Percentiles rank a stretch among this genome's conserved stretches.
phyloP scores from a whole-genome alignment of 2,329 filamentous ascomycete genomes.

The Pestalotiopsis sp. region DNA sequence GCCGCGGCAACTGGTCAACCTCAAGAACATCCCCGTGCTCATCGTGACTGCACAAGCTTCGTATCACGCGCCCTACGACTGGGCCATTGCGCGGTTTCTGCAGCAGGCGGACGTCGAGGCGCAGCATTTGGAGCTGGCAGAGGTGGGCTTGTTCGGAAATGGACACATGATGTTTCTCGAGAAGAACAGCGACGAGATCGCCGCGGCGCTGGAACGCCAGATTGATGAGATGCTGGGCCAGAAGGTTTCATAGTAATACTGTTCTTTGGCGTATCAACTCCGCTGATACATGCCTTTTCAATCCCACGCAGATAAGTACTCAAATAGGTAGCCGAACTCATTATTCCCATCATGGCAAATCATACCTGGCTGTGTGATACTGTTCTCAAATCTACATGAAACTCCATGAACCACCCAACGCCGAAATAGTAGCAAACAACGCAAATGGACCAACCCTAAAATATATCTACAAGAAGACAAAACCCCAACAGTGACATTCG shows the following conservation, averaged over 20 bases:
- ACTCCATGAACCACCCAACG: too few relatives aligned
- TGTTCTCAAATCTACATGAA: too few relatives aligned
- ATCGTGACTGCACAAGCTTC: constrained; percentile 45
- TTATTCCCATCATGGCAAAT: background rate
- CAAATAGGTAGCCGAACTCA: background rate
- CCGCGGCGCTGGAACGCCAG: constrained; percentile 29
- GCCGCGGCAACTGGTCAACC: constrained; percentile 38
- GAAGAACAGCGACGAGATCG: constrained; percentile 46
- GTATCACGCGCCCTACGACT: constrained; percentile 49
- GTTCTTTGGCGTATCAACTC: too few relatives aligned
- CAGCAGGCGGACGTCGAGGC: constrained; percentile 41
- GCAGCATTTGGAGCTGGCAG: constrained; percentile 38
- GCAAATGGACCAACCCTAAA: too few relatives aligned
- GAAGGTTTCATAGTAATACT: background rate
- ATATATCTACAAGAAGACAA: too few relatives aligned
- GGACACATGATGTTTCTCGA: constrained; percentile 53
- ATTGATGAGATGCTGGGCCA: constrained; percentile 15
- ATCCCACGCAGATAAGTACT: background rate
- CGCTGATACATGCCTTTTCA: too few relatives aligned
- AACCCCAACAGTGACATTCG: too few relatives aligned
- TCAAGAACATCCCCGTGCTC: constrained; percentile 37
- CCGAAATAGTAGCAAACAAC: too few relatives aligned
- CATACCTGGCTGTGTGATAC: too few relatives aligned
- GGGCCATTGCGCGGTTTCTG: constrained; percentile 42
- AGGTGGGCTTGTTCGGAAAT: constrained; percentile 44